Percentiles rank a stretch among this genome's conserved stretches.
phyloP scores from a whole-genome alignment of 305 asterid genomes.

The Fraxinus albicans region DNA sequence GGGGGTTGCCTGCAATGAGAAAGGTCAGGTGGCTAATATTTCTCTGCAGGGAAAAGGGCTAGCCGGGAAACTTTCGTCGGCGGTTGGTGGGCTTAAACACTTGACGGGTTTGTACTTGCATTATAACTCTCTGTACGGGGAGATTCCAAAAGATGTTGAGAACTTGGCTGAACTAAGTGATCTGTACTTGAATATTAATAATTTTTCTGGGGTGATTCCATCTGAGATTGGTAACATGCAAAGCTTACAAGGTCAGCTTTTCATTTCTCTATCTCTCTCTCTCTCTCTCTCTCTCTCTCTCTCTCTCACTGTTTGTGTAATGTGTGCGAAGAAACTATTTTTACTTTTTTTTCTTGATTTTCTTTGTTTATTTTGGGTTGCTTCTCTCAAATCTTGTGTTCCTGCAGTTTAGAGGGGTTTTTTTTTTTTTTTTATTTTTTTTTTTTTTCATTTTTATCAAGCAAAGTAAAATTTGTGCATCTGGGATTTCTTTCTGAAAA shows the following conservation, averaged over 20 bases:
- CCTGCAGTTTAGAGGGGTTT: background rate
- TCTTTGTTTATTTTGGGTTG: background rate
- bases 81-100: conserved; percentile 57
- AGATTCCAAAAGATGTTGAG: conserved; percentile 65
- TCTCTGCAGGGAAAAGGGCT: conserved; percentile 92
- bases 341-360: background rate
- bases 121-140: conserved; percentile 71
- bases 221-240: conserved; percentile 64
- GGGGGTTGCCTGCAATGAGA: conserved; percentile 80
- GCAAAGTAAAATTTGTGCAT: background rate
- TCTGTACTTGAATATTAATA: conserved; percentile 79
- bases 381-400: background rate
- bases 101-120: conserved; percentile 89
- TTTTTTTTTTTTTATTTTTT: no score
- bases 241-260: conserved; percentile 66
- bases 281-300: no score
- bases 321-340: background rate
- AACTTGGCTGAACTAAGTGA: conserved; percentile 60
- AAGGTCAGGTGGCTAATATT: conserved; percentile 71
- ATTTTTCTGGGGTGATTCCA: conserved; percentile 81
- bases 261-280: background rate
- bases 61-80: conserved; percentile 72
- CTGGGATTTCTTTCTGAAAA: conserved; percentile 19
- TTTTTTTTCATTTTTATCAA: no score
- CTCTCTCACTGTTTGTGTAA: background rate